Percentiles rank a stretch among this genome's conserved stretches.
These are phyloP conservation scores for Sporothrix phasma DNA, from an alignment of 2,329 filamentous ascomycete species.

Conservation along the genomic window DNA sequence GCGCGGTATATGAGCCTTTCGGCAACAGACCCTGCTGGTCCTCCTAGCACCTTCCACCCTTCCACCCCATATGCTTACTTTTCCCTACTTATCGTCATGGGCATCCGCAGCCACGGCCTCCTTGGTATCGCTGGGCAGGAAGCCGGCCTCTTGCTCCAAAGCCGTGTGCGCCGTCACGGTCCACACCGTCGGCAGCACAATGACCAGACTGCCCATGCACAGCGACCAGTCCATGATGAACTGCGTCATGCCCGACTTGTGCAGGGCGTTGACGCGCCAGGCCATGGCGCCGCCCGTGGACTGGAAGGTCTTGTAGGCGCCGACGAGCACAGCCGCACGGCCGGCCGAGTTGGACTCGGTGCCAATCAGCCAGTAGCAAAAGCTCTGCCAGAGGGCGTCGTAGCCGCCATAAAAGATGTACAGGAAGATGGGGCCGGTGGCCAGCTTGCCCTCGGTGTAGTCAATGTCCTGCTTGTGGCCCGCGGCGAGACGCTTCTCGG, in stretches of 20 bases:
- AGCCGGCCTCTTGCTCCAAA: conserved; percentile 22
- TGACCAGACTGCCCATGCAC: conserved; percentile 33
- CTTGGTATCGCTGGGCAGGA: conserved; percentile 11
- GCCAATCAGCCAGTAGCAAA: conserved; percentile 51
- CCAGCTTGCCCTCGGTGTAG: conserved; percentile 8
- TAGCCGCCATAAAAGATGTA: conserved; percentile 64
- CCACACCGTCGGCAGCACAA: conserved; percentile 34
- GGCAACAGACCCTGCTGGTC: no score
- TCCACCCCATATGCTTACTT: no score
- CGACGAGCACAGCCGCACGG: conserved; percentile 34
- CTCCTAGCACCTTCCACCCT: no score
- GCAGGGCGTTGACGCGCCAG: conserved; percentile 34
- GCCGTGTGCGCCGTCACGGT: conserved; percentile 27
- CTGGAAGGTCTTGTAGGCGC: conserved; percentile 38
- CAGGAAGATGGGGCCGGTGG: conserved; percentile 44
- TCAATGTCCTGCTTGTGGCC: conserved; percentile 34
- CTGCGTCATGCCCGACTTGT: conserved; percentile 30
- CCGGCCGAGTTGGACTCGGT: conserved; percentile 34
- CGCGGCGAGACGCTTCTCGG: conserved; percentile 28
- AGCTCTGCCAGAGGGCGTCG: conserved; percentile 58
- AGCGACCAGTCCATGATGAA: conserved; percentile 38
- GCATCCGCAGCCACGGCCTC: neutral
- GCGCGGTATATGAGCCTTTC: no score
- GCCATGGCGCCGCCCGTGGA: conserved; percentile 35
- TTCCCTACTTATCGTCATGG: neutral